Percentiles rank a stretch among this genome's conserved stretches.
These are phyloP conservation scores for Malassezia japonica DNA, from an alignment of 1,284 basidiomycete species.

Conservation along the genomic window DNA sequence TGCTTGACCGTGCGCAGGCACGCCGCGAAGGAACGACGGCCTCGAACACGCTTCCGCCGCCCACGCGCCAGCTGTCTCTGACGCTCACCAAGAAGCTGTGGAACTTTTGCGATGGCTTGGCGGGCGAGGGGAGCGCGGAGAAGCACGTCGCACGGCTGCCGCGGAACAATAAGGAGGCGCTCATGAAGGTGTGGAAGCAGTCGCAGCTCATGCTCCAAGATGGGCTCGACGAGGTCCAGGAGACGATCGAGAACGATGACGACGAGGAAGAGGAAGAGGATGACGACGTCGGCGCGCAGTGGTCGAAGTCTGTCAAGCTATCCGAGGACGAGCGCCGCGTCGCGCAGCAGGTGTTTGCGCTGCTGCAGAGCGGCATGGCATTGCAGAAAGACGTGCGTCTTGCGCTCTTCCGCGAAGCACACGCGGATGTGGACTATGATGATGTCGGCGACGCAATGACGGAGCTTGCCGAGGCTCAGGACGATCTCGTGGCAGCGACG, in stretches of 20 bases:
- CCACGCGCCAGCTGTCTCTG: neutral
- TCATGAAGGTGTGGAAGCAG: conserved; percentile 24
- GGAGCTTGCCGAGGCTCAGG: conserved; percentile 29
- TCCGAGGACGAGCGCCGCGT: neutral
- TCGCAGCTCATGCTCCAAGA: conserved; percentile 28
- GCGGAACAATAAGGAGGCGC: conserved; percentile 28
- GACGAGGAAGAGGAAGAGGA: conserved; percentile 18
- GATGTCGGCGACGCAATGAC: conserved; percentile 23
- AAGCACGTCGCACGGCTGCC: conserved; percentile 19
- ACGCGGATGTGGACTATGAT: conserved; percentile 18
- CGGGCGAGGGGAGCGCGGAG: neutral
- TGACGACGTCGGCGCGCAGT: conserved; percentile 5
- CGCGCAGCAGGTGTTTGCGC: neutral
- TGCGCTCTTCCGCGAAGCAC: neutral
- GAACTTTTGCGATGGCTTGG: conserved; percentile 6
- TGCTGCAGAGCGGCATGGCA: neutral
- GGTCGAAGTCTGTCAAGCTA: neutral
- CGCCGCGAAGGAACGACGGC: conserved; percentile 18
- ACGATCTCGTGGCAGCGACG: conserved; percentile 28
- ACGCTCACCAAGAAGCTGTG: conserved; percentile 14
- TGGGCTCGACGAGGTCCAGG: conserved; percentile 26
- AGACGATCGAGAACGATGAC: conserved; percentile 16
- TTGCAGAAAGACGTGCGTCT: neutral
- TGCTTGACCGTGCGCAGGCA: conserved; percentile 22
- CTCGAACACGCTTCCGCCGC: neutral